These are phyloP conservation scores for Tetradesmus lagerheimii DNA, from an alignment of 139 green algal species.

Conservation along the genomic window DNA sequence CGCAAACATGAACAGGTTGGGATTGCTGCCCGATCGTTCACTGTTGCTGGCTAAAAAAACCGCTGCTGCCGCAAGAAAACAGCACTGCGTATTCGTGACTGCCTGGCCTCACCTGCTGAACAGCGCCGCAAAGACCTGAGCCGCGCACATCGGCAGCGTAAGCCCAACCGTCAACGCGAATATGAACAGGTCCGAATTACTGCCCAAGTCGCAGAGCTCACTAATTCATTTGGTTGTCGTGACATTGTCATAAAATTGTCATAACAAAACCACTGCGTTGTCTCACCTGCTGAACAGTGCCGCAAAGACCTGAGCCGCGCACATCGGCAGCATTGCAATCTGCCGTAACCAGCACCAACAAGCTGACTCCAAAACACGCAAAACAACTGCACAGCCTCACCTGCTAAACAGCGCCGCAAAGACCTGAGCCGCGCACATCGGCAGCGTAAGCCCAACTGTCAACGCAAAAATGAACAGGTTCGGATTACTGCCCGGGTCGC, in stretches of 20 bases:
- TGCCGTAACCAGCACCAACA: neutral
- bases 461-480: constrained; percentile 67
- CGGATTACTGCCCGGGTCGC: constrained; percentile 43
- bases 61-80: too few relatives aligned
- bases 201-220: constrained; percentile 23
- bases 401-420: constrained; percentile 62
- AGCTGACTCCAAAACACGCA: neutral
- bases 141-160: constrained; percentile 56
- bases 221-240: too few relatives aligned
- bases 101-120: constrained; percentile 51
- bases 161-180: constrained; percentile 60
- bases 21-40: constrained; percentile 46
- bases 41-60: too few relatives aligned
- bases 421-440: constrained; percentile 56
- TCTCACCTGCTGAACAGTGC: constrained; percentile 59
- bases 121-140: constrained; percentile 60
- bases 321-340: constrained; percentile 55
- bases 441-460: constrained; percentile 59
- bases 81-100: too few relatives aligned
- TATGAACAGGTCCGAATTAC: constrained; percentile 60
- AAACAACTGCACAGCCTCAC: neutral
- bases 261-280: too few relatives aligned
- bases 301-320: constrained; percentile 58
- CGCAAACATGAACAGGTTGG: constrained; percentile 63
- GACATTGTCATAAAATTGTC: too few relatives aligned